Base-by-base conservation (phyloP, 139 green algal species). In the Nannochloris sp. region DNA sequence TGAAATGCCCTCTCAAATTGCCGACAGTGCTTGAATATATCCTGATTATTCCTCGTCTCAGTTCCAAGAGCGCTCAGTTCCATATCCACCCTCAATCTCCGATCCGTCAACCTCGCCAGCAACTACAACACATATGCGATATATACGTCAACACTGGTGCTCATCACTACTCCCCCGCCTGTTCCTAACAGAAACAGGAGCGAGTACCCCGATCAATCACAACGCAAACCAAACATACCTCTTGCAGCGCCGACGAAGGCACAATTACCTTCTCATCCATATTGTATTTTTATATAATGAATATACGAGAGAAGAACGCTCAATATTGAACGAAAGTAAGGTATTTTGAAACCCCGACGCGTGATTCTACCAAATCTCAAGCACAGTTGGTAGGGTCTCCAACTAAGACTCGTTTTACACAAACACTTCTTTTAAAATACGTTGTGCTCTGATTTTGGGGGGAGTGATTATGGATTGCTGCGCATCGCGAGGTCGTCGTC, bases 21-120 rank as follows among this genome's bases (percentile, higher is more conserved):
- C 6, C 89, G 59, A 70, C 88, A 95, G 4, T 93, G 82, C 65
- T 89, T 77, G 60, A 95, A 93, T 10, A 95, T 77, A 62, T 96
- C 87, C 61, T 84, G 80, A 13, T 77, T 79, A 4, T 75, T 76
- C 14, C 79, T 76, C 14, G 82, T 85, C 4, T 80, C 69, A 50
- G 85, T 82, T 29, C 86, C 86, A 56, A 95, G 74, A 30, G 74
- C 72, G 9, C 67, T 53, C 30, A 93, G 78, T 49, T 92, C 88
- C 61, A 85, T 88, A 53, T 93, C 85, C 0, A 93, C 75, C 0
- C 65, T 70, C 2, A 81, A 65, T 3, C 84, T 72, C 9, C 80
- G 71, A 17, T 88, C 80, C 14, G 68, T 69, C n/a, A 94, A 73
- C 3, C 84, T 73, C 0, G 75, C 40, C 3, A 89, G 67, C 12